Conservation (phyloP, 2,329 filamentous ascomycete species). For the Clonostachys solani region DNA sequence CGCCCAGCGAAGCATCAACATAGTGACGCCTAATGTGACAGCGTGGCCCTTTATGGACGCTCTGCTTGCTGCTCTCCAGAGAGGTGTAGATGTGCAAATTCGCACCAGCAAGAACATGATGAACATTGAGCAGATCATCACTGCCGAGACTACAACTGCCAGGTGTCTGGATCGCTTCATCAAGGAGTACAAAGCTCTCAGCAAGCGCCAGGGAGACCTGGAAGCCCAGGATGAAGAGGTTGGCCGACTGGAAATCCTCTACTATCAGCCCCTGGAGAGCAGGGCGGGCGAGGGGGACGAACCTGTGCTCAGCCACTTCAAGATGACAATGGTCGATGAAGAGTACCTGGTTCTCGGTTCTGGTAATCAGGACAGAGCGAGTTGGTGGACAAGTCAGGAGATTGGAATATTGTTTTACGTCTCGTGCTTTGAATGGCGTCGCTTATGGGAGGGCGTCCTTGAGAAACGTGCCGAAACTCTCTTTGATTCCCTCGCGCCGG, state of each 20-base stretch:
- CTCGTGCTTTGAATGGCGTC: constrained; percentile 26
- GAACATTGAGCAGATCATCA: constrained; percentile 76
- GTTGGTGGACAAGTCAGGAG: constrained; percentile 85
- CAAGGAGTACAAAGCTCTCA: constrained; percentile 40
- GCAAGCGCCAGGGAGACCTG: constrained; percentile 13
- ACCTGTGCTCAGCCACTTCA: constrained; percentile 72
- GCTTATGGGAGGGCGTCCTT: constrained; percentile 32
- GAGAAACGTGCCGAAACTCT: constrained; percentile 26
- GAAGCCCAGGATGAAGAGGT: constrained; percentile 28
- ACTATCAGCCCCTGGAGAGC: constrained; percentile 41
- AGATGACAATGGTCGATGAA: constrained; percentile 69
- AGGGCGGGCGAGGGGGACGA: constrained; percentile 35
- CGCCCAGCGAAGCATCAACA: constrained; percentile 55
- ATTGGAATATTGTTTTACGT: constrained; percentile 60
- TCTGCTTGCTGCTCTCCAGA: constrained; percentile 54
- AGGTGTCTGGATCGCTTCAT: constrained; percentile 58
- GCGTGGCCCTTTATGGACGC: constrained; percentile 58
- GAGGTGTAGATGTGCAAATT: constrained; percentile 65
- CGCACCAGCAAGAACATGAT: constrained; percentile 68
- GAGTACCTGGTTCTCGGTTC: constrained; percentile 68
- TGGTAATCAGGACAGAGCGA: constrained; percentile 80
- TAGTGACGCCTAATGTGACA: constrained; percentile 78
- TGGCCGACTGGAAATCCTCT: constrained; percentile 54
- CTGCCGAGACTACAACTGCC: constrained; percentile 69
- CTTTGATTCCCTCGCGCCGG: constrained; percentile 6